Base-by-base conservation (phyloP, 2,329 filamentous ascomycete species). In the Exophiala lecanii-corni region DNA sequence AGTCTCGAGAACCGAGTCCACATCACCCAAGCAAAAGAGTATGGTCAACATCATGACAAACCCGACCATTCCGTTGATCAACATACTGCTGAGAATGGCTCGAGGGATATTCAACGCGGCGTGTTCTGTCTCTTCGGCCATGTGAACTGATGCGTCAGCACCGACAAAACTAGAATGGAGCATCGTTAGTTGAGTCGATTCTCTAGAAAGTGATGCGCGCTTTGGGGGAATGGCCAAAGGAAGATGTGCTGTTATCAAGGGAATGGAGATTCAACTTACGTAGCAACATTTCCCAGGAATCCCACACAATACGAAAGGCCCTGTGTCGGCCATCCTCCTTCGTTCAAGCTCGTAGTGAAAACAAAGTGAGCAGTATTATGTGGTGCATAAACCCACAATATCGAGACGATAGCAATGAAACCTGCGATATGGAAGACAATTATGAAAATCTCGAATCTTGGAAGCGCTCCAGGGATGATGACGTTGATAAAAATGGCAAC, bases 371-470 rank as follows among this genome's bases (percentile, higher is more conserved):
- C 45, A n/a, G 55, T 54, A 28, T 55, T 54, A 34, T 59, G 57
- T 2, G 57, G 56, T 1, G 55, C 52, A 16, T 62, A 60, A 4
- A 57, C 55, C 42, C 55, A 59, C 2, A 70, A 52, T 1, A 65
- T 61, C 0, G 65, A 58, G 7, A 69, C 49, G 5, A 70, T 59
- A 9, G 61, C 65, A 39, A 73, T 68, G 54, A 75, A 72, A 1
- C 70, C 68, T 2, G 71, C 55, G n/a, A 71, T 59, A 39, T 70
- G 67, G 16, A 69, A 41, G 12, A 70, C 56, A n/a, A 70, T 54
- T 18, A 67, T 64, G 41, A 63, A 57, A 7, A 66, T 65, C 45
- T 71, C 67, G 6, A 71, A 57, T n/a, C 61, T 63, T 21, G 67
- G 53, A 47, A 69, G 53, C 51, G 59, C 41, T 2, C 65, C 66